Conservation (phyloP, 208 protist species). For the Leishmania arabica region DNA sequence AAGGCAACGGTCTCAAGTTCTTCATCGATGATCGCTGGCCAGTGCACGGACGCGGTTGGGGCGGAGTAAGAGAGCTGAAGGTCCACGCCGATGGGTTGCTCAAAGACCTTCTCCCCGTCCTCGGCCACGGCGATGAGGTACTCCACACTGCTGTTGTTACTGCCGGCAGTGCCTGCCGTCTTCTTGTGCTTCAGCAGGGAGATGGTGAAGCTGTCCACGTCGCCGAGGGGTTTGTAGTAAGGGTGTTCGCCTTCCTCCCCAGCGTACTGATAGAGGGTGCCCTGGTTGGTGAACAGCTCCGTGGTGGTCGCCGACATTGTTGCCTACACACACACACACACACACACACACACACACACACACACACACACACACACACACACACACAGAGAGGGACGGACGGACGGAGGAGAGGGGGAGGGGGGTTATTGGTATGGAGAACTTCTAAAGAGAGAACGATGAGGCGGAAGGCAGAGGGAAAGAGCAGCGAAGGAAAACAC, state of each 20-base stretch:
- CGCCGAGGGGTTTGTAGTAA: conserved; percentile 39
- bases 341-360: background rate
- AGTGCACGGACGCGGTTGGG: conserved; percentile 51
- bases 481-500: background rate
- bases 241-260: conserved; percentile 18
- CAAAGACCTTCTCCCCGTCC: conserved; percentile 35
- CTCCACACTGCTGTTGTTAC: background rate
- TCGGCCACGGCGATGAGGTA: conserved; percentile 42
- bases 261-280: conserved; percentile 47
- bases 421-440: background rate
- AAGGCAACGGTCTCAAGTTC: conserved; percentile 47
- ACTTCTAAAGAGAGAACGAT: background rate
- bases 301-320: conserved; percentile 8
- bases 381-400: background rate
- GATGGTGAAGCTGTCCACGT: conserved; percentile 23
- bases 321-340: background rate
- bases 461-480: background rate
- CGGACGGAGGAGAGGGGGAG: background rate
- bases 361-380: background rate
- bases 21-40: conserved; percentile 48
- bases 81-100: conserved; percentile 45
- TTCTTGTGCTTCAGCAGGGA: conserved; percentile 24
- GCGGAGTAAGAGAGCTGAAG: conserved; percentile 44
- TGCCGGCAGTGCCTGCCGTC: background rate
- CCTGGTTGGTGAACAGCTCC: conserved; percentile 33